Conservation (phyloP, 225 moss, liverwort and hornwort genomes). For the Pseudoscleropodium purum region DNA sequence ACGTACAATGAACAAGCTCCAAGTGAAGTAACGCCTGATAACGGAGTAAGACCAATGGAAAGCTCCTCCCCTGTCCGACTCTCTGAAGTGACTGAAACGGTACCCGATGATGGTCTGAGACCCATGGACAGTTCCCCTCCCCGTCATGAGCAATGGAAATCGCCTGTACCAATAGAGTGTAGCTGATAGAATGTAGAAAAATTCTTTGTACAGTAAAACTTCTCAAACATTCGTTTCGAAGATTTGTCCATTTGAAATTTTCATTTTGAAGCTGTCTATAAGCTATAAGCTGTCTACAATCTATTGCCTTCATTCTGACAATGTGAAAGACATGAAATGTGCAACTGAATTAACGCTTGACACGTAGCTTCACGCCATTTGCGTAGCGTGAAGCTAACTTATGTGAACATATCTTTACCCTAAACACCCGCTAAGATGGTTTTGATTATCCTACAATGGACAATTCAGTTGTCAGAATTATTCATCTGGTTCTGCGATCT, state of each 20-base stretch:
- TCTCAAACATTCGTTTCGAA: not conserved
- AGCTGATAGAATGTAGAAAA: not conserved
- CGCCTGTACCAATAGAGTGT: not conserved
- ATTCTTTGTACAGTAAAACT: not conserved
- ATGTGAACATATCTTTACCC: rapidly evolving
- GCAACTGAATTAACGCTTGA: rapidly evolving
- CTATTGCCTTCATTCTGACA: too few relatives aligned
- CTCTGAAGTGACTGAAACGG: not conserved
- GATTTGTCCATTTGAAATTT: too few relatives aligned
- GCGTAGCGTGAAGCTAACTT: rapidly evolving
- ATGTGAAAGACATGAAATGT: rapidly evolving
- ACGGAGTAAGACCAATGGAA: not conserved
- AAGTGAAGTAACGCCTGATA: not conserved
- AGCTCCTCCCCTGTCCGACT: not conserved
- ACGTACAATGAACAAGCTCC: not conserved
- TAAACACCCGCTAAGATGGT: rapidly evolving
- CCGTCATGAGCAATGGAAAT: not conserved
- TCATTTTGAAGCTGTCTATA: too few relatives aligned
- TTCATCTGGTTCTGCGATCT: too few relatives aligned
- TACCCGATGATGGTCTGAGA: not conserved
- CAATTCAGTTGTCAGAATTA: too few relatives aligned
- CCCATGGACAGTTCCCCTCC: not conserved
- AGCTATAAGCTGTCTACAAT: too few relatives aligned
- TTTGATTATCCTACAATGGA: rapidly evolving
- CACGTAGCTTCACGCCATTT: rapidly evolving